Conservation (phyloP, 495 filamentous ascomycete species). For the Pseudomonodictys pantanalensis region DNA sequence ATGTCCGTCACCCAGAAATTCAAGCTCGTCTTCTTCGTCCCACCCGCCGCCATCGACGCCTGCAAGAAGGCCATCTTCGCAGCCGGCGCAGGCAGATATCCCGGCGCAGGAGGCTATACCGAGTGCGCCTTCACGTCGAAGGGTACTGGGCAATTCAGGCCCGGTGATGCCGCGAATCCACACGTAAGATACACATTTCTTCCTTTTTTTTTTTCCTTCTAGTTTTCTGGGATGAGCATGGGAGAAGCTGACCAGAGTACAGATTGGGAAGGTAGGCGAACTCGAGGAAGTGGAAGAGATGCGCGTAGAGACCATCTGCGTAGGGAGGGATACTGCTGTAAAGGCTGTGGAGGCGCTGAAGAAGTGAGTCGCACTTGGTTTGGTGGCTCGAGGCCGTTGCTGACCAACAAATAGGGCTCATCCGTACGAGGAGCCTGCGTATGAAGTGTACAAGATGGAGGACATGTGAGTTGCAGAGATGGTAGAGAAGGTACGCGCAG, state of each 20-base stretch:
- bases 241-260: neutral
- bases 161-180: slow-evolving; percentile 55
- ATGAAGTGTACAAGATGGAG: slow-evolving; percentile 72
- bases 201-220: no score
- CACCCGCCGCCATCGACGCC: slow-evolving; percentile 46
- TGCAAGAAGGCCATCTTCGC: slow-evolving; percentile 62
- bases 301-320: slow-evolving; percentile 54
- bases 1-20: slow-evolving; percentile 37
- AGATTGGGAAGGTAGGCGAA: slow-evolving; percentile 51
- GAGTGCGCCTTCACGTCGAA: slow-evolving; percentile 56
- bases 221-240: neutral
- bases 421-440: slow-evolving; percentile 75
- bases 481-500: no score
- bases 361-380: slow-evolving; percentile 53
- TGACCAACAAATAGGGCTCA: slow-evolving; percentile 54
- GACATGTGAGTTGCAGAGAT: slow-evolving; percentile 62
- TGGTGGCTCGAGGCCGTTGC: slow-evolving; percentile 12
- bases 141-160: slow-evolving; percentile 62
- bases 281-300: slow-evolving; percentile 55
- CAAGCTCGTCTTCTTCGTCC: slow-evolving; percentile 61
- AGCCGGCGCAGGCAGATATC: slow-evolving; percentile 61
- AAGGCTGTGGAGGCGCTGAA: slow-evolving; percentile 60
- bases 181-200: slow-evolving; percentile 32
- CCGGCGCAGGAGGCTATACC: slow-evolving; percentile 57
- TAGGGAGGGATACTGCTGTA: slow-evolving; percentile 49